Evolutionary conservation across 106 monocot genomes (phyloP), one percentile per base, ranked within the genome.

Genomic region (Phalaenopsis equestris): DNA sequence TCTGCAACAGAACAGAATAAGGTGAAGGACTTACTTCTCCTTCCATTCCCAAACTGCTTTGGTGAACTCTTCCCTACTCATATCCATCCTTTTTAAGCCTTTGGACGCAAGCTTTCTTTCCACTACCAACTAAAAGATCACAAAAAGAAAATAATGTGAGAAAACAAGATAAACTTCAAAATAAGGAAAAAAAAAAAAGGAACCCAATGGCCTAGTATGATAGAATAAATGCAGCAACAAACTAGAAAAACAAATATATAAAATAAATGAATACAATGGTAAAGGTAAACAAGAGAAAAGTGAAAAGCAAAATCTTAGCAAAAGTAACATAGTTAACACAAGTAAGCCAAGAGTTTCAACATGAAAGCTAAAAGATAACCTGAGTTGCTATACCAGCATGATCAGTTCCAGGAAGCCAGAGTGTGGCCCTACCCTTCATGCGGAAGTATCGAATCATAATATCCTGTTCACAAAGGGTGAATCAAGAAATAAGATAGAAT

Each of bases 331-430:
- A 19, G 41, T 42, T 42, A 19, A 11, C 7, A 73, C 11, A 42
- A 0, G 4, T 30, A 12, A 76, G 2, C 41, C 15, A 76, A 49
- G 48, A 3, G 4, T 76, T 46, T 48, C 49, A 47, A 47, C 16
- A 24, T 21, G 10, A 49, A 56, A 61, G 41, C 57, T 64, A 15
- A 79, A 55, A 78, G 79, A 75, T 14, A 73, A 99, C 98, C 98
- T 99, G 94, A 72, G 94, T 99, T 72, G 98, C 98, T 83, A 99
- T 99, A 75, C 98, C 98, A 88, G 98, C 98, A 84, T 99, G 98
- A 85, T 99, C 98, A 56, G 94, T 94, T 61, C 98, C 98, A 49
- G 98, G 98, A 83, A 99, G 75, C 98, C 98, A 99, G 75, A 99
- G 94, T 19, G 98, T 86, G 79, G 94, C 87, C 64, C 93, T 86